phyloP scores from a whole-genome alignment of 495 filamentous ascomycete genomes.

The Neurospora terricola region DNA sequence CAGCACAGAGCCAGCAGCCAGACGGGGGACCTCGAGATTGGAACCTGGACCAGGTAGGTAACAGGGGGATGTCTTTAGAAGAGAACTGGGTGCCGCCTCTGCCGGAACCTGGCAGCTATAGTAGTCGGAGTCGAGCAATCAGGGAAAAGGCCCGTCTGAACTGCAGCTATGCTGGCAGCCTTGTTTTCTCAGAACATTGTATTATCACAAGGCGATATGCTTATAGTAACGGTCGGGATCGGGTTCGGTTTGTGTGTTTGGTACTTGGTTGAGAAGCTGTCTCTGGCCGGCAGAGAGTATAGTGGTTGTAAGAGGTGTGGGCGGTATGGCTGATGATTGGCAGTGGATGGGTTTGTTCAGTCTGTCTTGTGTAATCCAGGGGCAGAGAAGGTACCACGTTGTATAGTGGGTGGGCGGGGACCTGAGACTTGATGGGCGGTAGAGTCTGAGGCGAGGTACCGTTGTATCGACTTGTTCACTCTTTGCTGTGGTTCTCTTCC shows the following conservation, averaged over 20 bases:
- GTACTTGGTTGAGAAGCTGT: neutral
- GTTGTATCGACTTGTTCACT: neutral
- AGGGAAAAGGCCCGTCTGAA: constrained; percentile 6
- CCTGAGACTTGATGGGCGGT: neutral
- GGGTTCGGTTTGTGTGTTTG: neutral
- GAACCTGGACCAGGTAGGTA: neutral
- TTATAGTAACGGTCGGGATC: neutral
- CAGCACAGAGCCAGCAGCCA: neutral
- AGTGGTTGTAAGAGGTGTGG: constrained; percentile 2
- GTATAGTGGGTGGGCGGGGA: neutral
- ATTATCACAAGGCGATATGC: constrained; percentile 1
- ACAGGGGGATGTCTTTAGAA: neutral
- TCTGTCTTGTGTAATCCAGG: constrained; percentile 6
- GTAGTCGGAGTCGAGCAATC: constrained; percentile 2
- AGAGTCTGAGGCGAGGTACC: neutral
- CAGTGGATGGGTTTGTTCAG: neutral
- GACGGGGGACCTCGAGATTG: neutral
- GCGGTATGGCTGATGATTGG: neutral
- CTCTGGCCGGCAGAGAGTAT: constrained; percentile 7
- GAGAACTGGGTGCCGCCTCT: constrained; percentile 4
- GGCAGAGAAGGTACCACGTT: neutral
- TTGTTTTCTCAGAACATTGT: constrained; percentile 4
- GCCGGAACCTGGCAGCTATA: constrained; percentile 10
- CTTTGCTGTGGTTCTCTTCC: neutral
- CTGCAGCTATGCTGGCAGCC: constrained; percentile 10